Conservation (phyloP, 345 rosid species). For the Adansonia digitata region DNA sequence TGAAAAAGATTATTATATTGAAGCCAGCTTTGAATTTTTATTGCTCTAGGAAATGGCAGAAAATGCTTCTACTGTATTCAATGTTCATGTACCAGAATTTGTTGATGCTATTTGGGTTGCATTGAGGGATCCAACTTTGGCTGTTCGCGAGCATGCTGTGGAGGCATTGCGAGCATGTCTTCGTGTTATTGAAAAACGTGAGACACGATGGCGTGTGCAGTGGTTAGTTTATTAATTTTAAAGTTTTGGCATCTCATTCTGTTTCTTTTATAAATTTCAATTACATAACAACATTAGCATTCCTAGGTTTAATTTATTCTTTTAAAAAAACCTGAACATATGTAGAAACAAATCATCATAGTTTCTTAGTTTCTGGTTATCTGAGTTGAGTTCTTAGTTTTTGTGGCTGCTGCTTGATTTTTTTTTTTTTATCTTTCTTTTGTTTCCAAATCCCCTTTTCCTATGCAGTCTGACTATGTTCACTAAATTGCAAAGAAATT, state of each 20-base stretch:
- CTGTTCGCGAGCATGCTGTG: conserved; percentile 87
- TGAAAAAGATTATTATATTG: not conserved
- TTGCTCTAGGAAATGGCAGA: conserved; percentile 88
- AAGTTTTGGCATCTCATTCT: conserved; percentile 1
- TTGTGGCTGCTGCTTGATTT: not conserved
- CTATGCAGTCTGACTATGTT: not conserved
- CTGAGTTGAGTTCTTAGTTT: not conserved
- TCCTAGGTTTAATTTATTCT: not conserved
- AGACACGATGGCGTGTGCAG: conserved; percentile 99
- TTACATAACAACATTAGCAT: not conserved
- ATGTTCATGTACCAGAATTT: conserved; percentile 92
- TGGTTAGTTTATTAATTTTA: conserved; percentile 66
- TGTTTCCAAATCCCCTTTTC: not conserved
- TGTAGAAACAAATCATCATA: not conserved
- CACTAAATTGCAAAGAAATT: not conserved
- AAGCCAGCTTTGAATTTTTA: conserved; percentile 11
- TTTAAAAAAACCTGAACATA: not conserved
- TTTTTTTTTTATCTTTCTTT: not conserved
- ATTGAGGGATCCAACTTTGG: conserved; percentile 84
- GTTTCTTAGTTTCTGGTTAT: not conserved
- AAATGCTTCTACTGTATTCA: conserved; percentile 97
- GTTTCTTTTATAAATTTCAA: not conserved
- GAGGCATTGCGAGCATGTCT: conserved; percentile 99
- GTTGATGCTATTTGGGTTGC: conserved; percentile 99
- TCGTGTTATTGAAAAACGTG: conserved; percentile 97